Conservation (phyloP, 1,284 basidiomycete species). For the Trichosporon asahii region DNA sequence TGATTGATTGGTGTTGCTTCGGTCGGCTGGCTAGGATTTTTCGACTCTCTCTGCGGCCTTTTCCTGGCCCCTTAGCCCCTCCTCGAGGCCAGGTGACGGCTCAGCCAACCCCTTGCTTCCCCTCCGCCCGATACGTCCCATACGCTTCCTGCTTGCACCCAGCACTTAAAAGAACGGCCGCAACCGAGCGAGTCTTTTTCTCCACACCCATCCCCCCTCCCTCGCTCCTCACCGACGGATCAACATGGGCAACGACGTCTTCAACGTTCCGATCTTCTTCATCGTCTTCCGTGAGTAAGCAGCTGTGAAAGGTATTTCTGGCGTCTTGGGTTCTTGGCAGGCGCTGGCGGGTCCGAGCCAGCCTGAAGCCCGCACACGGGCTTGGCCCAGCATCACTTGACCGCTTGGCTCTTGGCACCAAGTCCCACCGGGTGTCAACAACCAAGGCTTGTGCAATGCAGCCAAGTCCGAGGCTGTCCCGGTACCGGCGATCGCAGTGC, state of each 20-base stretch:
- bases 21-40: neutral
- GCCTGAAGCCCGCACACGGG: neutral
- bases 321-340: constrained; percentile 1
- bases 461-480: neutral
- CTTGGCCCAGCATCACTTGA: neutral
- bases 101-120: neutral
- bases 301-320: neutral
- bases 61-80: neutral
- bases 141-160: neutral
- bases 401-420: constrained; percentile 5
- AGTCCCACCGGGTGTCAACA: neutral
- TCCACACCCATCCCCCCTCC: neutral
- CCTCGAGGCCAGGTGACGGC: neutral
- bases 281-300: constrained; percentile 50
- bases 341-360: neutral
- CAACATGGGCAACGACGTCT: constrained; percentile 47
- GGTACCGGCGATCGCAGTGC: neutral
- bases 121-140: neutral
- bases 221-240: constrained; percentile 3
- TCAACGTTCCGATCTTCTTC: constrained; percentile 53
- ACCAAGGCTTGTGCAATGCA: neutral
- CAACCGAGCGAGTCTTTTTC: neutral
- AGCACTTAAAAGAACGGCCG: neutral
- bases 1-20: neutral
- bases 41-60: constrained; percentile 4